Conservation (phyloP, 83 land plant genomes). For the Larix sibirica region DNA sequence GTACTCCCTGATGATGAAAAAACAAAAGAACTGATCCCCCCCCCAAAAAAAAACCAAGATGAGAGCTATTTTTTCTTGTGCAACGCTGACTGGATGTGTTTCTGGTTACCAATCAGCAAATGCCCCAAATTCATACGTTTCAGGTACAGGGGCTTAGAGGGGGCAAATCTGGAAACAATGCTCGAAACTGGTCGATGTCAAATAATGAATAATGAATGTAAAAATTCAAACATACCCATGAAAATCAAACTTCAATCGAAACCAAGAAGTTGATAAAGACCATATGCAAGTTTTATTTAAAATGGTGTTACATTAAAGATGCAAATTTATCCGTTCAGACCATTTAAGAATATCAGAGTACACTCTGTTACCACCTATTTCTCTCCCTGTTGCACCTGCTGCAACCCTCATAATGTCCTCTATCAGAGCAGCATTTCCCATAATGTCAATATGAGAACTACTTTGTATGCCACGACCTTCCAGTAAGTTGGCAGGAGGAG, state of each 20-base stretch:
- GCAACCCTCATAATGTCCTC: constrained; percentile 50
- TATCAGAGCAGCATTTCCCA: constrained; percentile 52
- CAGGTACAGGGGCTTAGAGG: too few species aligned
- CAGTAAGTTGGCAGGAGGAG: constrained; percentile 38
- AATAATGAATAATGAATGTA: too few species aligned
- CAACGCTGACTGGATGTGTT: too few species aligned
- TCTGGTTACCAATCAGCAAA: too few species aligned
- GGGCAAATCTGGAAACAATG: too few species aligned
- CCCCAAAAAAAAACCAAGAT: too few species aligned
- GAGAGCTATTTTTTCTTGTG: too few species aligned
- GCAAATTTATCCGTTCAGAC: constrained; percentile 43
- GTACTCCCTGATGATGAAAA: too few species aligned
- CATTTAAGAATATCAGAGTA: constrained; percentile 43
- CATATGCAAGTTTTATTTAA: not conserved
- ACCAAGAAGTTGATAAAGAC: not conserved
- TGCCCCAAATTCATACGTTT: too few species aligned
- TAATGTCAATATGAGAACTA: constrained; percentile 45
- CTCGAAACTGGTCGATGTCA: too few species aligned
- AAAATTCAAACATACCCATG: too few species aligned
- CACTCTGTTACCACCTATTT: constrained; percentile 35
- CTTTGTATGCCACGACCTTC: constrained; percentile 56
- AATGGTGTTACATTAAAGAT: constrained; percentile 18
- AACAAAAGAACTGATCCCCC: too few species aligned
- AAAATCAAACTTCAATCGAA: not conserved
- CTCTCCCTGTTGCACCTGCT: constrained; percentile 38